Evolutionary conservation across 2,329 filamentous ascomycete genomes (phyloP).

Genomic region (Aspergillus chevalieri): DNA sequence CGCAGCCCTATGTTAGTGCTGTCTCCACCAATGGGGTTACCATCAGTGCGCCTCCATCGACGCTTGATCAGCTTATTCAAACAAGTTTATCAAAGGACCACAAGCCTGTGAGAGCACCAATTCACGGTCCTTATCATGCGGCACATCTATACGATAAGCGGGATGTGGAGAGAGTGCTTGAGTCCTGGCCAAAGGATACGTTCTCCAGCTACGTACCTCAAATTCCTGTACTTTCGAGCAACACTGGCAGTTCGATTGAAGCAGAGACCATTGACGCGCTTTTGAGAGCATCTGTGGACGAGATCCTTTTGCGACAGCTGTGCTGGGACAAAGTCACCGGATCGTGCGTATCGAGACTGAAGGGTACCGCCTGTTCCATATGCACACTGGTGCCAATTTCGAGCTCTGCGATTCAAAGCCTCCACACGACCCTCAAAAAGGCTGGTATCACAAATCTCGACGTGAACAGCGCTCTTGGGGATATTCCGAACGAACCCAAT

Average conservation of each 20-base stretch:
- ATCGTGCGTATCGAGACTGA: slow-evolving; percentile 20
- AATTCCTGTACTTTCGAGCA: slow-evolving; percentile 35
- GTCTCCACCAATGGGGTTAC: slow-evolving; percentile 55
- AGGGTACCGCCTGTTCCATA: slow-evolving; percentile 6
- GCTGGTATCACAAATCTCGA: slow-evolving; percentile 19
- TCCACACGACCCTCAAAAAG: slow-evolving; percentile 27
- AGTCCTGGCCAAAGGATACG: slow-evolving; percentile 24
- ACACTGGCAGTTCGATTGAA: slow-evolving; percentile 27
- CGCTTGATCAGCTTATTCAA: slow-evolving; percentile 49
- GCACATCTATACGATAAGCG: slow-evolving; percentile 47
- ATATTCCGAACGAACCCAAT: slow-evolving; percentile 16
- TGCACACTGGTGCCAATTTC: slow-evolving; percentile 27
- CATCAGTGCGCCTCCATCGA: slow-evolving; percentile 53
- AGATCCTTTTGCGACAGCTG: slow-evolving; percentile 34
- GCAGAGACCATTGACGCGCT: slow-evolving; percentile 27
- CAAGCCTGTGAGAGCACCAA: slow-evolving; percentile 48
- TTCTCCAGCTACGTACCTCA: slow-evolving; percentile 21
- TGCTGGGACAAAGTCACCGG: slow-evolving; percentile 38
- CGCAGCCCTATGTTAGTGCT: slow-evolving; percentile 53
- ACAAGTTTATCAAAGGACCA: slow-evolving; percentile 43
- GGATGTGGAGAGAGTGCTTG: slow-evolving; percentile 49
- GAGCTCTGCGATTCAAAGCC: slow-evolving; percentile 26
- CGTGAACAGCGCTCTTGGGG: slow-evolving; percentile 21
- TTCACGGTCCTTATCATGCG: slow-evolving; percentile 56
- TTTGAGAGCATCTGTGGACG: slow-evolving; percentile 28